Evolutionary conservation across 805 yeast species (phyloP), one percentile per base, ranked within the genome.

Genomic region (Huiozyma naganishii): DNA sequence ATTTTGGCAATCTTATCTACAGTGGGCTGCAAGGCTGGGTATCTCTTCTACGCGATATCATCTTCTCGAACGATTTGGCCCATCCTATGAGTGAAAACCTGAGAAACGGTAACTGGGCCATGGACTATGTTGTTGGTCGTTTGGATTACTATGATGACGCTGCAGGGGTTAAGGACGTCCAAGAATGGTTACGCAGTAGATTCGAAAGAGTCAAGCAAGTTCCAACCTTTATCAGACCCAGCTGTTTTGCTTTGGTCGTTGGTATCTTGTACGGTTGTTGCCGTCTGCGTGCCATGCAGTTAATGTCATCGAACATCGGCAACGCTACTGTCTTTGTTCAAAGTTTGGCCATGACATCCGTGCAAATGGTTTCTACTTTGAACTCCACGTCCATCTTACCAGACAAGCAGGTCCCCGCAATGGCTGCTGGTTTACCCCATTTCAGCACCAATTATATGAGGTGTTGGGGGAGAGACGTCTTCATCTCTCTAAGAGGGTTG

Each of bases 391-490:
- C 96, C 0, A 69, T 92, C 43, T 65, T 71, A 28, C 94, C 97
- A 1, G 67, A 66, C 36, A 65, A 70, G 8, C 65, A 70, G 37
- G 73, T 79, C 11, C 83, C 95, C 2, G 76, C 85, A 36, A 70
- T 90, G 76, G 95, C 97, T 11, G 98, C 98, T 1, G 98, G 97
- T 1, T 71, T 90, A 48, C 98, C 98, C 1, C 97, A 88, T 64
- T 90, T 90, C 66, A 80, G 92, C 58, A 75, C 74, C 46, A 87
- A 83, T 50, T 89, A 83, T 62, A 88, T 90, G 95, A 74, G 98
- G 62, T 87, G 96, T 60, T 90, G 98, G 98, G 98, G 98, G 23
- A 75, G 98, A 58, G 98, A 90, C 64, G 95, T 88, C 0, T 92
- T 92, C 59, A 82, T 90, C 39, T 75, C 96, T 0, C 71, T 83